These are phyloP conservation scores for Sherardia arvensis DNA, from an alignment of 257 asterid genomes.

Conservation along the genomic window DNA sequence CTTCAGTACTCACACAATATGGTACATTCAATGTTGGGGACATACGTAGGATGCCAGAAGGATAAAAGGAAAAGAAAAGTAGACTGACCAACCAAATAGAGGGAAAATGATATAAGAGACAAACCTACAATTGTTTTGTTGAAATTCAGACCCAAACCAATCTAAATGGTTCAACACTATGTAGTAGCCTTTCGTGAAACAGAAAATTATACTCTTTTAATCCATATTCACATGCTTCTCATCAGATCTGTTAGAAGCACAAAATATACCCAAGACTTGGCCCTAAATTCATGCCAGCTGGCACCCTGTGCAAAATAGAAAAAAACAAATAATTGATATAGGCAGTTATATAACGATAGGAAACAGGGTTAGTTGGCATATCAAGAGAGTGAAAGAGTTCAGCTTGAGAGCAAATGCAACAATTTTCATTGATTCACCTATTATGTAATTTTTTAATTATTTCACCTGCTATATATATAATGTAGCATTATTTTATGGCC, in stretches of 20 bases:
- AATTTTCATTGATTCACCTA: too few relatives aligned
- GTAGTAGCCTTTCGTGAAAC: constrained; percentile 56
- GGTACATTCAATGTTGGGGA: too few relatives aligned
- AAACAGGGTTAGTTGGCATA: neutral
- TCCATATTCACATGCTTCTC: constrained; percentile 75
- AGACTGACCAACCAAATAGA: neutral
- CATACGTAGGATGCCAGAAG: neutral
- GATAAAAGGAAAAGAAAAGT: neutral
- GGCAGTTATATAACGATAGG: neutral
- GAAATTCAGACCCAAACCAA: constrained; percentile 75
- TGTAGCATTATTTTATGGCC: neutral
- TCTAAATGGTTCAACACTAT: constrained; percentile 65
- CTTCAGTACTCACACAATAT: too few relatives aligned
- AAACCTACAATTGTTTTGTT: constrained; percentile 73
- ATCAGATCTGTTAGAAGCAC: constrained; percentile 83
- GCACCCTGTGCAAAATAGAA: neutral
- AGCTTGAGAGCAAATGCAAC: constrained; percentile 6
- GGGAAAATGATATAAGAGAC: neutral
- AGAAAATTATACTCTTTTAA: neutral
- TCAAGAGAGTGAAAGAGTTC: neutral
- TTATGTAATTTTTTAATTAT: neutral
- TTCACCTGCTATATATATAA: neutral
- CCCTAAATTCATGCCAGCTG: constrained; percentile 57
- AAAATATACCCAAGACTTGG: constrained; percentile 79
- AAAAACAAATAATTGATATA: neutral